Base-by-base conservation (phyloP, 2,329 filamentous ascomycete species). In the Lomentospora prolificans region DNA sequence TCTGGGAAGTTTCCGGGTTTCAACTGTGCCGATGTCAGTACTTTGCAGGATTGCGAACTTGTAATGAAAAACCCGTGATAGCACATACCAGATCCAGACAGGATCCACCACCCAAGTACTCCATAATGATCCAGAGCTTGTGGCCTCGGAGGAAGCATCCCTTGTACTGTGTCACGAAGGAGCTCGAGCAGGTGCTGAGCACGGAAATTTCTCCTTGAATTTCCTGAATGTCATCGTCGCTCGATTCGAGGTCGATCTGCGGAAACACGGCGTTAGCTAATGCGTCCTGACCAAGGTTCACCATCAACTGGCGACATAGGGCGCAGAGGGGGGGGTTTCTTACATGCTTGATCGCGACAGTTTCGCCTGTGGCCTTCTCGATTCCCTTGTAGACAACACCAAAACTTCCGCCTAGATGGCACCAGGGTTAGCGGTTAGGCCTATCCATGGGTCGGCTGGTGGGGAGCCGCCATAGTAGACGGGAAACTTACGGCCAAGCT, bases 111-210 rank as follows among this genome's bases (percentile, higher is more conserved):
- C 94, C 94, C 9, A 99, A 76, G 66, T 87, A 99, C 71, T 99
- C 94, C 94, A 99, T 99, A 57, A 97, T 90, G 66, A 99, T 99
- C 94, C 94, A 99, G 76, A 99, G 75, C 73, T 97, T 99, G 68
- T 91, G 88, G 25, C 94, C 94, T 63, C 89, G 84, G n/a, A 97
- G 80, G 69, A 97, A 99, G 67, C 91, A 96, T 22, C 89, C 88
- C 69, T 91, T 95, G 78, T 99, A 99, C 68, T 95, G 89, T 14
- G 94, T 97, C 62, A 99, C 90, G 70, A 87, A 95, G 51, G 88
- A 87, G 68, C 91, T 96, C 62, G 88, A 87, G 75, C 94, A 99
- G 55, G 94, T 96, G 71, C 91, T 94, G 59, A 99, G 78, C 31
- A 99, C 87, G 2, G 90, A 87, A 62, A 99, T 97, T 69, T 99